Evolutionary conservation across 2,329 filamentous ascomycete genomes (phyloP), one percentile per base, ranked within the genome.

Genomic region (Hyphodiscus sp.): DNA sequence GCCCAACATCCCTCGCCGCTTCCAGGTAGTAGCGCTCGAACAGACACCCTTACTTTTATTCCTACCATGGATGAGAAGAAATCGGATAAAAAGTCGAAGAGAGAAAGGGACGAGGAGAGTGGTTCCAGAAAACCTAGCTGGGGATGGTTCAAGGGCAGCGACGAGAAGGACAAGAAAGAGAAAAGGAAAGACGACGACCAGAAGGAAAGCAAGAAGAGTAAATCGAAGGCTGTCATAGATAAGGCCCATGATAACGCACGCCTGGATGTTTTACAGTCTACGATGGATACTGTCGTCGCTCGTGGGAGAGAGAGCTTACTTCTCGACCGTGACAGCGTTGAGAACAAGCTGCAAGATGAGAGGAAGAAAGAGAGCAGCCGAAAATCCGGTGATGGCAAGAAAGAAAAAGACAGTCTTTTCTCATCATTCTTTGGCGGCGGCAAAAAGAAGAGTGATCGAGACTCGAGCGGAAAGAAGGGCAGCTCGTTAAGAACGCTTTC

Each of bases 381-480:
- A 45, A 94, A 91, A 67, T 80, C 83, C 4, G 78, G 79, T 0
- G 86, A 86, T 30, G 78, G 84, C 19, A 96, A 92, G 72, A 96
- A 91, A 68, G 91, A 96, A 61, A 96, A 95, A 67, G 90, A 96
- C 57, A 85, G 91, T 8, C 78, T 97, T n/a, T 91, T 99, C 62
- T 92, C 91, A 0, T 94, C 91, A 1, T 84, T 99, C 52, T 97
- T 99, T 66, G 89, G 91, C 16, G 88, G 90, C 43, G 81, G 86
- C 56, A 95, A 95, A 74, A 95, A 92, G 75, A 95, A 90, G 71
- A 77, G 81, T 53, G 87, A 92, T 54, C 85, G 84, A 61, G 89
- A 95, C 52, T 79, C 80, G 33, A 77, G 78, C 54, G 79, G 83
- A 61, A 91, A 89, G 73, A 95, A 91, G 71, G 79, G 76, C 33